phyloP scores from a whole-genome alignment of 164 flowering plant species.

The Macadamia tetraphylla region DNA sequence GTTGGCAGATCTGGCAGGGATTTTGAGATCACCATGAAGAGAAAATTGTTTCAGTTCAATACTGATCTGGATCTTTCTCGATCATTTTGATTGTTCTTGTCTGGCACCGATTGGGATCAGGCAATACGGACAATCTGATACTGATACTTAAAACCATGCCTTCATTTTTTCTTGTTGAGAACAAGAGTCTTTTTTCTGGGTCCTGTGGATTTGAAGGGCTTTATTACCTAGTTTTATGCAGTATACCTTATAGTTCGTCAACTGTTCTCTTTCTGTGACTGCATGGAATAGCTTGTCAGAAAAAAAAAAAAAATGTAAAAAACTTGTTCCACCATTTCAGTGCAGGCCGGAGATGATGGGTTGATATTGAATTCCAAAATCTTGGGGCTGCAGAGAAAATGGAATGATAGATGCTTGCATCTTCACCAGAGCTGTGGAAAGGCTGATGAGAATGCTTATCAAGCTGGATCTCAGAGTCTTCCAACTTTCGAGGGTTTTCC shows the following conservation, averaged over 20 bases:
- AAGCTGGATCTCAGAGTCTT: conserved; percentile 14
- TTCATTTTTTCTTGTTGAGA: not conserved
- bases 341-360: conserved; percentile 77
- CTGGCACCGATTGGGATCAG: no score
- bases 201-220: not conserved
- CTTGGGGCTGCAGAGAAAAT: conserved; percentile 50
- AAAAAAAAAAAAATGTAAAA: conserved; percentile 22
- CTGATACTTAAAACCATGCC: no score
- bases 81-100: no score
- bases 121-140: no score
- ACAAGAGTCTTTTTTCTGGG: not conserved
- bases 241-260: not conserved
- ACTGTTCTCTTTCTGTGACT: not conserved
- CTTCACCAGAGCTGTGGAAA: conserved; percentile 29
- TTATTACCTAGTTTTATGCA: not conserved
- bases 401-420: conserved; percentile 51
- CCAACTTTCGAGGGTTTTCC: conserved; percentile 33
- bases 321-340: conserved; percentile 40
- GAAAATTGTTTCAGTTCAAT: no score
- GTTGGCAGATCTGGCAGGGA: not conserved
- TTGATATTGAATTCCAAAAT: conserved; percentile 34
- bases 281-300: conserved; percentile 6
- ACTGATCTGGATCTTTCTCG: no score
- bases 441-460: conserved; percentile 19
- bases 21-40: no score